A percentile compares a stretch with the other conserved stretches of the same genome.
phyloP scores from a whole-genome alignment of 345 rosid genomes.

The Rhodamnia rubescens region DNA sequence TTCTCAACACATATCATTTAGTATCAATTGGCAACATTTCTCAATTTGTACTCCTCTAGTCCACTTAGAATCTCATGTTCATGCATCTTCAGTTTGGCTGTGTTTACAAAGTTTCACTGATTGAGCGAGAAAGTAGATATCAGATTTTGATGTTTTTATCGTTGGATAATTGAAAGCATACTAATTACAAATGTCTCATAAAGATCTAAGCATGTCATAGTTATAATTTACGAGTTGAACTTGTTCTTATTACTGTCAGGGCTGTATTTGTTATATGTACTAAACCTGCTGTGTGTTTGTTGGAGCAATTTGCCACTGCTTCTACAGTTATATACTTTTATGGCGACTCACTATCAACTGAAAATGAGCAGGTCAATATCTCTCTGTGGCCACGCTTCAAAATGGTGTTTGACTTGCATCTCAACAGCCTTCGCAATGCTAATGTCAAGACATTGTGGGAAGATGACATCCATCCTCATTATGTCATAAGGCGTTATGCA shows the following conservation, averaged over 20 bases:
- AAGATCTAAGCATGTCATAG: not conserved
- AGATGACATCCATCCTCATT: constrained; percentile 97
- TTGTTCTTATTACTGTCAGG: not conserved
- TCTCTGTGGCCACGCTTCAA: constrained; percentile 98
- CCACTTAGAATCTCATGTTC: not conserved
- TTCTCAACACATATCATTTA: not conserved
- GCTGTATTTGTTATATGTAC: not conserved
- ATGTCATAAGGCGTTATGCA: constrained; percentile 98
- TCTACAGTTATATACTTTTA: not conserved
- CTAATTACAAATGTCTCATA: not conserved
- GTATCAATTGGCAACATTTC: not conserved
- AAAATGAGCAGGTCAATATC: constrained; percentile 68
- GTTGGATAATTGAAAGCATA: not conserved
- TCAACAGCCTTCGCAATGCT: constrained; percentile 87
- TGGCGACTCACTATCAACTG: not conserved
- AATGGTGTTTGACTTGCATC: constrained; percentile 88
- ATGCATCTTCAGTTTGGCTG: not conserved
- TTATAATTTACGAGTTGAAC: not conserved
- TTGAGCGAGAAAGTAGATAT: not conserved
- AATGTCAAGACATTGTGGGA: constrained; percentile 85
- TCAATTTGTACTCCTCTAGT: not conserved
- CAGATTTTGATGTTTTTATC: not conserved
- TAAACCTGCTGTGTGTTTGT: not conserved
- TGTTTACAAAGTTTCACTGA: not conserved
- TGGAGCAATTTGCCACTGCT: not conserved